Evolutionary conservation across 306 rosid species (phyloP).

Genomic region (Vigna unguiculata): DNA sequence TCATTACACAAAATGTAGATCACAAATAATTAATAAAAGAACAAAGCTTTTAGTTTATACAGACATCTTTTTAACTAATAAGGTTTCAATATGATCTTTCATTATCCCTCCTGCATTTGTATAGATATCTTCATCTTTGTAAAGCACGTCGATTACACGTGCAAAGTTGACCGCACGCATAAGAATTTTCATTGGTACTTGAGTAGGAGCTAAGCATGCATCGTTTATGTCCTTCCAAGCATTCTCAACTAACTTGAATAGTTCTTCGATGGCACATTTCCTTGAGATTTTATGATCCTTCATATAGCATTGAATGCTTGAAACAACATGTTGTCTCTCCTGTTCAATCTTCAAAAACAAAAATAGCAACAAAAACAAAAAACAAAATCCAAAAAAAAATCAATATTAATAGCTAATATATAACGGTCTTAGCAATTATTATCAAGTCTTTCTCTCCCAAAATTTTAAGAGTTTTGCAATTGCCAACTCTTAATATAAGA

Average conservation of each 20-base stretch:
- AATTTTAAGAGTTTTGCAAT: too few relatives aligned
- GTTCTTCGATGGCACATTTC: not conserved
- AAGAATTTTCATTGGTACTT: conserved; percentile 24
- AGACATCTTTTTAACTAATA: not conserved
- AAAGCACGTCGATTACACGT: conserved; percentile 18
- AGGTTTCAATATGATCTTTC: not conserved
- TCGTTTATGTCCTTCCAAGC: conserved; percentile 41
- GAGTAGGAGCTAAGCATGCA: not conserved
- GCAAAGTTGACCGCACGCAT: conserved; percentile 9
- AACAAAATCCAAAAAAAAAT: too few relatives aligned
- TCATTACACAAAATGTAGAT: too few relatives aligned
- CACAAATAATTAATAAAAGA: not conserved
- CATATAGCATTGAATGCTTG: conserved; percentile 37
- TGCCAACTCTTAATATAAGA: too few relatives aligned
- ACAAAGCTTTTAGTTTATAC: not conserved
- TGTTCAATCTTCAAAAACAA: conserved; percentile 3
- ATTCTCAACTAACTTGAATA: not conserved
- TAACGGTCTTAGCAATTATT: too few relatives aligned
- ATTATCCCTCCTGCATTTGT: conserved; percentile 20
- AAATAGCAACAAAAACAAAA: too few relatives aligned
- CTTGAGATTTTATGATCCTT: conserved; percentile 14
- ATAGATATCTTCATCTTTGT: conserved; percentile 31
- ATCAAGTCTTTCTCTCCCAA: too few relatives aligned
- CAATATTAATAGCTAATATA: too few relatives aligned
- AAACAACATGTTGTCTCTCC: conserved; percentile 31